These are phyloP conservation scores for Mucor indicus DNA, from an alignment of 371 early-diverging fungal genomes.

Conservation along the genomic window DNA sequence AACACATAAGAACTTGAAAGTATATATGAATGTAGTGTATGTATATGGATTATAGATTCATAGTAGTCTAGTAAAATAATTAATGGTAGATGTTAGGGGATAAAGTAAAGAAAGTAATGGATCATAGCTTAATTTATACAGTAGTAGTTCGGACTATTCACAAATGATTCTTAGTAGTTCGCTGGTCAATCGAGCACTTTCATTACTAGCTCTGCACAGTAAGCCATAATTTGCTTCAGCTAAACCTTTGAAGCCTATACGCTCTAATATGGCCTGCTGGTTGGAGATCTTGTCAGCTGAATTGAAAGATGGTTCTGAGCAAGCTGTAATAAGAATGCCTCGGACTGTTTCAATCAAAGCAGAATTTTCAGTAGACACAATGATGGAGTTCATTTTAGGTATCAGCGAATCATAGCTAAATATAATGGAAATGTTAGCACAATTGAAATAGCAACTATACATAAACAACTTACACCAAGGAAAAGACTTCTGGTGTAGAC, in stretches of 20 bases:
- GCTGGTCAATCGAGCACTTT: constrained; percentile 9
- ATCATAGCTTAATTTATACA: too few species aligned
- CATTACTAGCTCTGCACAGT: background rate
- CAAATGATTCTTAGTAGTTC: constrained; percentile 19
- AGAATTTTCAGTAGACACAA: constrained; percentile 43
- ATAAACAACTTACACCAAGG: constrained; percentile 21
- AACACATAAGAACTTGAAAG: too few species aligned
- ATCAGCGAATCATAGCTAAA: constrained; percentile 46
- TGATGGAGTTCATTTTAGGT: constrained; percentile 49
- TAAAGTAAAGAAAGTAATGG: too few species aligned
- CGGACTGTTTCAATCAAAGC: constrained; percentile 48
- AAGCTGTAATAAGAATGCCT: constrained; percentile 68
- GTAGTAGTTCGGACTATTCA: too few species aligned
- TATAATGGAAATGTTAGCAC: background rate
- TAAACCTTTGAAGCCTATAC: constrained; percentile 42
- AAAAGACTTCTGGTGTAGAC: constrained; percentile 55
- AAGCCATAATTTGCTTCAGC: constrained; percentile 25
- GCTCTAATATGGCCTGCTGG: constrained; percentile 47
- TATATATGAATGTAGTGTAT: too few species aligned
- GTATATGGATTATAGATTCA: too few species aligned
- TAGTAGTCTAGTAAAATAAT: too few species aligned
- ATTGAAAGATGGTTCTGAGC: constrained; percentile 54
- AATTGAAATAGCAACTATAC: background rate
- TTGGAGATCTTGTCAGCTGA: constrained; percentile 24
- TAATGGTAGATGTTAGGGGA: too few species aligned